phyloP scores from a whole-genome alignment of 2,329 filamentous ascomycete species.

The Neodidymelliopsis sp. region DNA sequence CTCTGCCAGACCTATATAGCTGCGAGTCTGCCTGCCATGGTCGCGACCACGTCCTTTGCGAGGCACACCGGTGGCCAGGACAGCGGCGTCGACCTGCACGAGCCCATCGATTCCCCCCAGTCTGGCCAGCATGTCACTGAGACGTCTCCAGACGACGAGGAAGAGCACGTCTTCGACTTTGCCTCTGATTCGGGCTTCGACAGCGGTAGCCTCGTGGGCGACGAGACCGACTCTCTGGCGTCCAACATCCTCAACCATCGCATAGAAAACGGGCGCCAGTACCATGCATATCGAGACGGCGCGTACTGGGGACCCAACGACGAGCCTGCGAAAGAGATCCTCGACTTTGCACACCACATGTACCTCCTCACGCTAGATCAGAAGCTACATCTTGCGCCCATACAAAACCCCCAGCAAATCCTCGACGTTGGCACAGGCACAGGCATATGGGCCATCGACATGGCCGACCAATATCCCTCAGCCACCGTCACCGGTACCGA shows the following conservation, averaged over 20 bases:
- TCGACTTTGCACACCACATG: slow-evolving; percentile 55
- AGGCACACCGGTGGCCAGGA: slow-evolving; percentile 8
- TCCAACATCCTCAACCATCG: slow-evolving; percentile 46
- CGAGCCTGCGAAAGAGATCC: slow-evolving; percentile 52
- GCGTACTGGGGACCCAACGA: slow-evolving; percentile 54
- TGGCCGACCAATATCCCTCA: slow-evolving; percentile 40
- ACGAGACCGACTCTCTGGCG: slow-evolving; percentile 47
- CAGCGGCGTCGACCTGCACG: slow-evolving; percentile 15
- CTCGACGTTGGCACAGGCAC: slow-evolving; percentile 49
- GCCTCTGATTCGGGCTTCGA: slow-evolving; percentile 48
- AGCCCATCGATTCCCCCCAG: slow-evolving; percentile 7
- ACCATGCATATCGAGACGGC: slow-evolving; percentile 49
- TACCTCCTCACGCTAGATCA: slow-evolving; percentile 46
- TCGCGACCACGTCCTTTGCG: background rate
- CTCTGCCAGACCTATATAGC: background rate
- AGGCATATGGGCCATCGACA: slow-evolving; percentile 49
- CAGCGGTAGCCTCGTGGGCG: slow-evolving; percentile 45
- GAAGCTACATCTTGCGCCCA: slow-evolving; percentile 45
- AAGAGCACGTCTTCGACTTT: slow-evolving; percentile 21
- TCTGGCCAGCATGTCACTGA: slow-evolving; percentile 2
- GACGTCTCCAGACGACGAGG: background rate
- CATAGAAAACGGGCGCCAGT: slow-evolving; percentile 49
- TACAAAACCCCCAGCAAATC: slow-evolving; percentile 39
- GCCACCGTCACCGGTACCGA: slow-evolving; percentile 53
- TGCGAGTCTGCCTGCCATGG: slow-evolving; percentile 4